Base-by-base conservation (phyloP, 441 rosid species). In the Kokia cookei region DNA sequence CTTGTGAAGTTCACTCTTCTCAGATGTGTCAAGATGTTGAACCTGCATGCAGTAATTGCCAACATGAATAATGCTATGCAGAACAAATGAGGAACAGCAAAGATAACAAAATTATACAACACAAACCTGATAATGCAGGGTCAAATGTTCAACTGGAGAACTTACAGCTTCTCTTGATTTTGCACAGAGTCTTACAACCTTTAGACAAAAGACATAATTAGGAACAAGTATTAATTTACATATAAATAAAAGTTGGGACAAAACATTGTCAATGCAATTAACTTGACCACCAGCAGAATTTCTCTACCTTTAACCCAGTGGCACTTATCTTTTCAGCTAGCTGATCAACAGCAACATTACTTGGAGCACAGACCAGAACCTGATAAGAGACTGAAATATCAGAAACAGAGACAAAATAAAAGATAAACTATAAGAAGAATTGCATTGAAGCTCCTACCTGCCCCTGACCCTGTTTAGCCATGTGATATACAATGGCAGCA, bases 391-490 rank as follows among this genome's bases (percentile, higher is more conserved):
- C 78, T 43, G 43, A 77, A 58, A n/a, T 70, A 65, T 78, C 47
- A 76, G 45, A 51, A 53, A 69, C 42, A 47, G 48, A 58, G 22
- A 70, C 22, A 60, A 72, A 17, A 55, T 37, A 24, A 35, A 54
- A 53, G 55, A 40, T 32, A 32, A 65, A 76, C 65, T 14, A 69
- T 17, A 71, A 63, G 53, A 78, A 67, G 53, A 78, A 67, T 60
- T n/a, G 62, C 40, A 27, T 59, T 42, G 26, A 12, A 65, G 42
- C 53, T 48, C 83, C 75, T 82, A 88, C 99, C 91, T 94, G 99
- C 43, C 99, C 99, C 79, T 96, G 98, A 27, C 98, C 98, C 84
- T 96, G 99, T 81, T 96, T 96, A 73, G 98, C 95, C 99, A 96
- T 96, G 86, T 96, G 98, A 87, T 88, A 96, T 55, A 96, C 99